Evolutionary conservation across 805 yeast genomes (phyloP), one percentile per base, ranked within the genome.

Genomic region (Monosporozyma aerobia): DNA sequence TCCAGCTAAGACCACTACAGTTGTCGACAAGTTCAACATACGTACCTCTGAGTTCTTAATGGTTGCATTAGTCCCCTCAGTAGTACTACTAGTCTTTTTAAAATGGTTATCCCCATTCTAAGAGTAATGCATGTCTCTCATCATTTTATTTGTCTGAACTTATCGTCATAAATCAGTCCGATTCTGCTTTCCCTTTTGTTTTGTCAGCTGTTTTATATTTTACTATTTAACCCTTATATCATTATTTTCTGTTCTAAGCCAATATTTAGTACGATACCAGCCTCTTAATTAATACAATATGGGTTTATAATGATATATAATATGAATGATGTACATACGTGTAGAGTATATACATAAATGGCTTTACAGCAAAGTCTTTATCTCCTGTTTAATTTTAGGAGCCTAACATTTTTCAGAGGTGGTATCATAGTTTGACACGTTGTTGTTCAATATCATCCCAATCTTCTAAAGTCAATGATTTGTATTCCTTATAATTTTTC

Each of bases 381-480:
- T 32, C 10, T 32, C 14, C 10, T 32, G 11, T 32, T 37, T 11
- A 7, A 7, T 37, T 14, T n/a, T 7, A 19, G 19, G 43, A 16
- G 25, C 10, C 25, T 16, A 19, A 8, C 10, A 2, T 9, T 9
- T 39, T 39, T 9, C 5, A 5, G 6, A 43, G 32, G 11, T 5
- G 16, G 27, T 16, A 43, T 49, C 52, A 68, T 47, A 68, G 53
- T 51, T 66, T 65, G 3, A 56, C 55, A n/a, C 51, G 52, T 46
- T 66, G 65, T 7, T 57, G 50, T 40, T 56, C 54, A 37, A 75
- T 72, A 9, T 58, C 61, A 5, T 56, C 53, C 90, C 95, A 90
- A 50, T 77, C 79, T 0, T 69, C 73, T 10, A 73, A 71, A 2
- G 82, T 80, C 58, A 90, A 73, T 46, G 70, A 75, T 53, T 74